Conservation (phyloP, 441 rosid species). For the Metrosideros polymorpha region DNA sequence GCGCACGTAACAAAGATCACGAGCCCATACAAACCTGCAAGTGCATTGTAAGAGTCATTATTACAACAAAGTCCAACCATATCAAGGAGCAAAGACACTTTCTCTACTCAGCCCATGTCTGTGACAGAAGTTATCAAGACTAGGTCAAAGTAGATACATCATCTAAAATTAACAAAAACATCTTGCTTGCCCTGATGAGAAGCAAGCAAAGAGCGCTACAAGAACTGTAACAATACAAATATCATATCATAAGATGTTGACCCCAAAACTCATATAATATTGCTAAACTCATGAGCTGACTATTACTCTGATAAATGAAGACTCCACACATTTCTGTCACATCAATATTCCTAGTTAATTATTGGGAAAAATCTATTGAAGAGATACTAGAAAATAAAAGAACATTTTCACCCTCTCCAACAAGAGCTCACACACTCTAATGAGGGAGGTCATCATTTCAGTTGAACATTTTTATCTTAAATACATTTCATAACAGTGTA, state of each 20-base stretch:
- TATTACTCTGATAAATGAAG: background rate
- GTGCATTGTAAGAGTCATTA: background rate
- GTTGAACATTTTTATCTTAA: background rate
- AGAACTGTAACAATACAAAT: background rate
- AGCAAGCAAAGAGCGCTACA: background rate
- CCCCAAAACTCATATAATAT: background rate
- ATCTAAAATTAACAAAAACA: background rate
- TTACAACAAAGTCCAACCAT: background rate
- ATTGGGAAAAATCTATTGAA: background rate
- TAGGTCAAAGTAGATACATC: background rate
- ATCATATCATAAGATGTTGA: background rate
- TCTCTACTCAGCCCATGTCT: background rate
- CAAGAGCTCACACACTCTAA: background rate
- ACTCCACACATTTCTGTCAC: background rate
- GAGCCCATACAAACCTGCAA: conserved; percentile 96
- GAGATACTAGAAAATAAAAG: background rate
- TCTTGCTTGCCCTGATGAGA: background rate
- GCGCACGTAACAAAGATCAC: conserved; percentile 98
- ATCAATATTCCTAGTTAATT: background rate
- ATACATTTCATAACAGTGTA: background rate
- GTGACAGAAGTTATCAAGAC: background rate
- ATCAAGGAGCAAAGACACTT: background rate
- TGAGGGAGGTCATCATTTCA: background rate
- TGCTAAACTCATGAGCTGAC: background rate
- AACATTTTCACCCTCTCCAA: background rate